phyloP scores from a whole-genome alignment of 805 yeast species.

The Wickerhamomyces ciferrii region DNA sequence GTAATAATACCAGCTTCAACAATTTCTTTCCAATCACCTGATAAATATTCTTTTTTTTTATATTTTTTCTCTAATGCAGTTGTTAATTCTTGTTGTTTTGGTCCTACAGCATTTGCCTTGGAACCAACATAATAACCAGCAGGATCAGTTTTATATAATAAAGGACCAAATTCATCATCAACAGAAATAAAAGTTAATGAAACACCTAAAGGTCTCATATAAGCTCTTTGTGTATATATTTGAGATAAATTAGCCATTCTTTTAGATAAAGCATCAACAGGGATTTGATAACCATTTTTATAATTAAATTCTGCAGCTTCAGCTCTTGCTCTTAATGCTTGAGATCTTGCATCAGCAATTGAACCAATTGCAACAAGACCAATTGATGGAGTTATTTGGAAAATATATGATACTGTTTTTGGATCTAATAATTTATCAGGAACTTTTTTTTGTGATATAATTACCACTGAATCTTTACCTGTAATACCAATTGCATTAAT shows the following conservation, averaged over 20 bases:
- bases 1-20: constrained; percentile 88
- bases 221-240: constrained; percentile 94
- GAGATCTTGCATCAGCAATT: constrained; percentile 91
- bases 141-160: constrained; percentile 90
- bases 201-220: constrained; percentile 97
- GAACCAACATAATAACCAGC: constrained; percentile 94
- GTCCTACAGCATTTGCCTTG: constrained; percentile 92
- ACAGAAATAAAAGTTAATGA: constrained; percentile 83
- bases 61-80: constrained; percentile 86
- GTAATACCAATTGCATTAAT: constrained; percentile 84
- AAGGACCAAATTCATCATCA: constrained; percentile 89
- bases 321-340: constrained; percentile 85
- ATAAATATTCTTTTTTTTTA: constrained; percentile 63
- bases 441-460: constrained; percentile 92
- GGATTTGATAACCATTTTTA: constrained; percentile 95
- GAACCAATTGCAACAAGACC: constrained; percentile 95
- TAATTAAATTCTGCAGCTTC: constrained; percentile 95
- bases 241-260: constrained; percentile 95
- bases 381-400: constrained; percentile 71
- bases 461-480: constrained; percentile 82
- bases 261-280: constrained; percentile 86
- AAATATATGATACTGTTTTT: constrained; percentile 78
- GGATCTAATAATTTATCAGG: constrained; percentile 94
- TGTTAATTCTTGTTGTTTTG: constrained; percentile 93
- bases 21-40: constrained; percentile 83